Conservation (phyloP, 306 rosid genomes). For the Castanospermum australe region DNA sequence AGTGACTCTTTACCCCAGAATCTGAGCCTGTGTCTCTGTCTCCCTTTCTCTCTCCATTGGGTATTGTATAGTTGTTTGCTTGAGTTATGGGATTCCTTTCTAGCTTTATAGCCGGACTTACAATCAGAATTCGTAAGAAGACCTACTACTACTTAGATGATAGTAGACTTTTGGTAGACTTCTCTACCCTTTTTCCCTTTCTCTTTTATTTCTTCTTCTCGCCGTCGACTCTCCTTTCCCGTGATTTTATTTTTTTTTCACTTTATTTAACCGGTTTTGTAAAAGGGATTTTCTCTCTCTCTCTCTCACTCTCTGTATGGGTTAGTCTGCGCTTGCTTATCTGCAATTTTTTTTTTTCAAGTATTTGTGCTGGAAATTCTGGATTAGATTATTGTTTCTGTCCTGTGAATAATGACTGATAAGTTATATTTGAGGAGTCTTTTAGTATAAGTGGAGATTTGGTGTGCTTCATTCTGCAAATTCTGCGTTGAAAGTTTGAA, state of each 20-base stretch:
- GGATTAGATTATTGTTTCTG: not conserved
- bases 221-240: conserved; percentile 15
- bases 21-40: not conserved
- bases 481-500: not conserved
- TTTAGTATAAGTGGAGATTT: not conserved
- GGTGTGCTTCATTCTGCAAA: not conserved
- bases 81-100: conserved; percentile 14
- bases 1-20: conserved; percentile 9
- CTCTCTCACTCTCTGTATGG: not conserved
- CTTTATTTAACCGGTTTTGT: not conserved
- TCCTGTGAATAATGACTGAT: not conserved
- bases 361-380: not conserved
- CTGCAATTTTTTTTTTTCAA: conserved; percentile 23
- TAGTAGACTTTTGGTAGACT: conserved; percentile 4
- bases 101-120: conserved; percentile 13
- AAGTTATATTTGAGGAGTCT: not conserved
- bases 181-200: not conserved
- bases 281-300: not conserved
- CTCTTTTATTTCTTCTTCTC: too few relatives aligned
- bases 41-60: not conserved
- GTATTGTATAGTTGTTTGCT: not conserved
- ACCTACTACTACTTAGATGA: conserved; percentile 19
- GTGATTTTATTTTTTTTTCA: not conserved
- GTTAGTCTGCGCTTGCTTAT: conserved; percentile 28
- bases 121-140: conserved; percentile 5